Conservation (phyloP, 257 asterid species). For the Nicotiana obtusifolia region DNA sequence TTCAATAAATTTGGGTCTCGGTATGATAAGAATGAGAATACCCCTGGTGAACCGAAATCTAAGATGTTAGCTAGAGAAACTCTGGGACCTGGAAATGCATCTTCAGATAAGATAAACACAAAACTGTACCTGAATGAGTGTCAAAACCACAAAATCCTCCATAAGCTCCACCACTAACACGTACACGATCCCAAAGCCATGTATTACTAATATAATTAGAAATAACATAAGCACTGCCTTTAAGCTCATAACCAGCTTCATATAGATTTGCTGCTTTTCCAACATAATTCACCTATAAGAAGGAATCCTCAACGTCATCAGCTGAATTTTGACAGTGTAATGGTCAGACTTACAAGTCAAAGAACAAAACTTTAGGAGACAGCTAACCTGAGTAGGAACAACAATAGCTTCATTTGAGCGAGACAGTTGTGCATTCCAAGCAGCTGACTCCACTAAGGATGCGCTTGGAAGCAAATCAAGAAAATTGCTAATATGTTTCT, state of each 20-base stretch:
- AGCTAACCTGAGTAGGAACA: slow-evolving; percentile 86
- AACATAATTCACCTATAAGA: slow-evolving; percentile 81
- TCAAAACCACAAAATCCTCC: slow-evolving; percentile 98
- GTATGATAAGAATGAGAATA: slow-evolving; percentile 85
- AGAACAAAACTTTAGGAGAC: slow-evolving; percentile 7
- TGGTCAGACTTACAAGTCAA: not conserved
- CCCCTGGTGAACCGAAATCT: slow-evolving; percentile 47
- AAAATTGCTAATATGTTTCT: slow-evolving; percentile 66
- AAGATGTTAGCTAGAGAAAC: slow-evolving; percentile 2
- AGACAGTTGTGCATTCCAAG: slow-evolving; percentile 64
- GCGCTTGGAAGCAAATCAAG: slow-evolving; percentile 83
- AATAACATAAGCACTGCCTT: slow-evolving; percentile 91
- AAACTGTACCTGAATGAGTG: slow-evolving; percentile 73
- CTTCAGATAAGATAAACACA: slow-evolving; percentile 6
- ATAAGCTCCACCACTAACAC: slow-evolving; percentile 99
- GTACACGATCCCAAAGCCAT: slow-evolving; percentile 99
- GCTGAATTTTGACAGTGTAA: not conserved
- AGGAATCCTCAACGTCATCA: slow-evolving; percentile 8
- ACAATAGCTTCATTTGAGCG: slow-evolving; percentile 84
- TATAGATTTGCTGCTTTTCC: slow-evolving; percentile 96
- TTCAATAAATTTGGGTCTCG: slow-evolving; percentile 96
- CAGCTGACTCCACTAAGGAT: slow-evolving; percentile 42
- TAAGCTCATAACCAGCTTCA: slow-evolving; percentile 83
- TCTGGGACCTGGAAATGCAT: not conserved
- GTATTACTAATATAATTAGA: slow-evolving; percentile 74